A percentile compares a stretch with the other conserved stretches of the same genome.
phyloP scores from a whole-genome alignment of 495 filamentous ascomycete species.

The Talaromyces wortmannii region DNA sequence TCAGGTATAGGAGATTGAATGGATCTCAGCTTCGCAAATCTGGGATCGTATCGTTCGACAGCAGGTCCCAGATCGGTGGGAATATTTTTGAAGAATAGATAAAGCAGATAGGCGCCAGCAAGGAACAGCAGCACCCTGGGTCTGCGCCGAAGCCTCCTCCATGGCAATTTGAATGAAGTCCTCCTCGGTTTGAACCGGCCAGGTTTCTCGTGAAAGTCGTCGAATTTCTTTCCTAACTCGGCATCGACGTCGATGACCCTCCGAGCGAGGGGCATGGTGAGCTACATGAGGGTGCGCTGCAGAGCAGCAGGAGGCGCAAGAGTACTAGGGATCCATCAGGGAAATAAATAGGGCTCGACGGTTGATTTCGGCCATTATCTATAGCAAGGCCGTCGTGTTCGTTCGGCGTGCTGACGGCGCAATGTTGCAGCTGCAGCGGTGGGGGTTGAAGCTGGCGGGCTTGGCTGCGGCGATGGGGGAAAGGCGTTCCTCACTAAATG shows the following conservation, averaged over 20 bases:
- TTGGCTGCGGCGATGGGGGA: too few relatives aligned
- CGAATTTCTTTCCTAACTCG: conserved; percentile 65
- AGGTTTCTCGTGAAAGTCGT: conserved; percentile 46
- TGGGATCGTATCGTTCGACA: conserved; percentile 19
- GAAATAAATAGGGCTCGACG: too few relatives aligned
- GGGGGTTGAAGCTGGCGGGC: too few relatives aligned
- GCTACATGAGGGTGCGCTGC: background rate
- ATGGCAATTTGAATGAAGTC: conserved; percentile 16
- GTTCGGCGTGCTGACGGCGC: too few relatives aligned
- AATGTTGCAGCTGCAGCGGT: too few relatives aligned
- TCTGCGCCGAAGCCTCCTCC: conserved; percentile 25
- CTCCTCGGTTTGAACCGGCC: conserved; percentile 10
- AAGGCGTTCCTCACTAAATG: too few relatives aligned
- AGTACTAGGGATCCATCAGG: too few relatives aligned
- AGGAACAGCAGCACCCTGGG: conserved; percentile 36
- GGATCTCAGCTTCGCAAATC: conserved; percentile 12
- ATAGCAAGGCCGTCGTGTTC: too few relatives aligned
- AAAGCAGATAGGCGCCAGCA: conserved; percentile 34
- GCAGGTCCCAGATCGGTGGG: conserved; percentile 33
- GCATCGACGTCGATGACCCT: conserved; percentile 49
- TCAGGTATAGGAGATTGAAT: conserved; percentile 5
- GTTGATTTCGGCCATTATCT: too few relatives aligned
- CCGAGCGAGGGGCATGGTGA: conserved; percentile 33
- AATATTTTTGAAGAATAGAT: conserved; percentile 50
- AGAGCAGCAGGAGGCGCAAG: background rate